Evolutionary conservation across 257 asterid species (phyloP).

Genomic region (Jaltomata sinuosa): DNA sequence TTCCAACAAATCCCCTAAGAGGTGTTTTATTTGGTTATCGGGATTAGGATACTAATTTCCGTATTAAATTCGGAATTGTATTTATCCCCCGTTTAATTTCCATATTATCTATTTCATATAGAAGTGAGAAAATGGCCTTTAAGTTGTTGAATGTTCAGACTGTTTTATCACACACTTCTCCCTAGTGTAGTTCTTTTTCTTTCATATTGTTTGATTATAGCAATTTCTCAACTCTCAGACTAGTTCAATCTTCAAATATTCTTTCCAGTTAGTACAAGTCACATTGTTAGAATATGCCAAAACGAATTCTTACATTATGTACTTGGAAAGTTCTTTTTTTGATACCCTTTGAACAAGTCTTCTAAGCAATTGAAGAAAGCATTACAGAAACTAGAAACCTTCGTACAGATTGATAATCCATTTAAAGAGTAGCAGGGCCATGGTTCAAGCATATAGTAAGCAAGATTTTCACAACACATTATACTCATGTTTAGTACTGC

Average conservation of each 20-base stretch:
- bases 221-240: conserved; percentile 20
- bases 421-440: background rate
- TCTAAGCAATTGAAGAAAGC: background rate
- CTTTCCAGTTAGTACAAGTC: background rate
- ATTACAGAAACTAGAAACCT: background rate
- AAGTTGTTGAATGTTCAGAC: background rate
- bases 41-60: no score
- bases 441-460: background rate
- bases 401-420: background rate
- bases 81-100: background rate
- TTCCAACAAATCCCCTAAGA: background rate
- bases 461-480: background rate
- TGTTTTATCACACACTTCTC: background rate
- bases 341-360: conserved; percentile 15
- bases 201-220: background rate
- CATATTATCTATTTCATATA: background rate
- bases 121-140: background rate
- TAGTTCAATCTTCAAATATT: background rate
- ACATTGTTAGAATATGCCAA: conserved; percentile 12
- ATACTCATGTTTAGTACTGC: background rate
- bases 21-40: no score
- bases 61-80: background rate
- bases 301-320: background rate
- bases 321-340: conserved; percentile 9
- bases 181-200: background rate